phyloP scores from a whole-genome alignment of 2,329 filamentous ascomycete species.

The Sporothrix brasiliensis region DNA sequence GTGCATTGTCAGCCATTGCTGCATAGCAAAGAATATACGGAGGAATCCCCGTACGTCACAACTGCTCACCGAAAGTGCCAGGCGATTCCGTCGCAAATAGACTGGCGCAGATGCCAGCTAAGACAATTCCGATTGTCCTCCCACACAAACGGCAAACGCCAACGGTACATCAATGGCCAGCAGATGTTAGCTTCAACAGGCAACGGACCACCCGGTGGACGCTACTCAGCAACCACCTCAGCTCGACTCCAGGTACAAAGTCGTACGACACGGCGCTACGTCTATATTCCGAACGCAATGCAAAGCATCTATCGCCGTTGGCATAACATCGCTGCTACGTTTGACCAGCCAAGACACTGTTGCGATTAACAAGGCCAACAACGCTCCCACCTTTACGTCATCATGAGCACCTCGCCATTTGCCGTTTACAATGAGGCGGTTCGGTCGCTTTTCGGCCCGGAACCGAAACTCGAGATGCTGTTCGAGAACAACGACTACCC shows the following conservation, averaged over 20 bases:
- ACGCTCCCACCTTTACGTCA: not conserved
- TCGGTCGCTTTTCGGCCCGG: constrained; percentile 20
- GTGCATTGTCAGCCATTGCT: no score
- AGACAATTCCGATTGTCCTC: not conserved
- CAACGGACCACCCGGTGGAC: not conserved
- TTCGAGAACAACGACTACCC: constrained; percentile 39
- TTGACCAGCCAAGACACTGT: not conserved
- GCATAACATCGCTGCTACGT: not conserved
- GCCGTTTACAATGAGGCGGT: constrained; percentile 27
- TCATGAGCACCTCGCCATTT: constrained; percentile 23
- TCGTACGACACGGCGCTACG: not conserved
- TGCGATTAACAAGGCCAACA: not conserved
- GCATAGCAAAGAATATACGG: no score
- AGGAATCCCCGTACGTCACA: no score
- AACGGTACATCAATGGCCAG: not conserved
- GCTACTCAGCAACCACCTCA: constrained; percentile 1
- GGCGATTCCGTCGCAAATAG: not conserved
- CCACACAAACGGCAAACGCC: not conserved
- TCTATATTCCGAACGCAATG: not conserved
- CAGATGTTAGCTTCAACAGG: not conserved
- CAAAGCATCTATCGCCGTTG: not conserved
- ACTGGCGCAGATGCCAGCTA: not conserved
- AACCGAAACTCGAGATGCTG: constrained; percentile 39
- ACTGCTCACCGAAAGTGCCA: no score
- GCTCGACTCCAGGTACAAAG: not conserved